A percentile compares a stretch with the other conserved stretches of the same genome.
Conservation (phyloP, 192 early-diverging fungal species). For the Phycomyces blakesleeanus region DNA sequence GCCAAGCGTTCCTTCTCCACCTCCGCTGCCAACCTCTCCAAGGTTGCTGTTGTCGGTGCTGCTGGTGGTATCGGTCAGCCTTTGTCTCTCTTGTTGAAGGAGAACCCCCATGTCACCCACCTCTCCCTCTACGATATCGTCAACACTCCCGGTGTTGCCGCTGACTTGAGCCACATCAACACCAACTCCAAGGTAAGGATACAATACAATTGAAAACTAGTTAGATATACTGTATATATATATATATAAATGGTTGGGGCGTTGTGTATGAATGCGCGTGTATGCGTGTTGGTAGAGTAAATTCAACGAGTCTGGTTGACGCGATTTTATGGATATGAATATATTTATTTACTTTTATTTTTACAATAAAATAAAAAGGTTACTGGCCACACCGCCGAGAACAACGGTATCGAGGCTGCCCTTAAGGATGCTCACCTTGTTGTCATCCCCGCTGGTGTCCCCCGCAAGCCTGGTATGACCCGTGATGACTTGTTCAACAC, state of each 20-base stretch:
- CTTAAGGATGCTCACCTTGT: slow-evolving; percentile 62
- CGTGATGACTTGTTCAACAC: slow-evolving; percentile 99
- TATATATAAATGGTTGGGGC: too few species aligned
- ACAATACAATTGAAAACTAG: too few species aligned
- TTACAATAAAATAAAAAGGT: too few species aligned
- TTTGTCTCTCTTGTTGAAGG: slow-evolving; percentile 91
- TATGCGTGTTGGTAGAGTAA: too few species aligned
- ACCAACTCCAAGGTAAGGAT: slow-evolving; percentile 51
- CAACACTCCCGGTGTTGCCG: slow-evolving; percentile 95
- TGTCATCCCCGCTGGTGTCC: slow-evolving; percentile 96
- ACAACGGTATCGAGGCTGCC: slow-evolving; percentile 55
- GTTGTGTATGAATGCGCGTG: not conserved
- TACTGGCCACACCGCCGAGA: slow-evolving; percentile 65
- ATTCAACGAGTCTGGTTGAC: not conserved
- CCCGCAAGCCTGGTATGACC: slow-evolving; percentile 99
- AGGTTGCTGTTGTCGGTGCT: slow-evolving; percentile 65
- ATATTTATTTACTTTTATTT: too few species aligned
- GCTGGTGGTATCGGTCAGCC: slow-evolving; percentile 98
- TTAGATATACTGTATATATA: too few species aligned
- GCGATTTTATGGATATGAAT: too few species aligned
- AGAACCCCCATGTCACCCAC: slow-evolving; percentile 79
- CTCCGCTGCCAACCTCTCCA: slow-evolving; percentile 44
- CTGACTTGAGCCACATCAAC: slow-evolving; percentile 92
- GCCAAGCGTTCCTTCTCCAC: slow-evolving; percentile 32
- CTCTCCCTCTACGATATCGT: slow-evolving; percentile 95